phyloP scores from a whole-genome alignment of 1,284 basidiomycete species.

The Leccinum fallax region DNA sequence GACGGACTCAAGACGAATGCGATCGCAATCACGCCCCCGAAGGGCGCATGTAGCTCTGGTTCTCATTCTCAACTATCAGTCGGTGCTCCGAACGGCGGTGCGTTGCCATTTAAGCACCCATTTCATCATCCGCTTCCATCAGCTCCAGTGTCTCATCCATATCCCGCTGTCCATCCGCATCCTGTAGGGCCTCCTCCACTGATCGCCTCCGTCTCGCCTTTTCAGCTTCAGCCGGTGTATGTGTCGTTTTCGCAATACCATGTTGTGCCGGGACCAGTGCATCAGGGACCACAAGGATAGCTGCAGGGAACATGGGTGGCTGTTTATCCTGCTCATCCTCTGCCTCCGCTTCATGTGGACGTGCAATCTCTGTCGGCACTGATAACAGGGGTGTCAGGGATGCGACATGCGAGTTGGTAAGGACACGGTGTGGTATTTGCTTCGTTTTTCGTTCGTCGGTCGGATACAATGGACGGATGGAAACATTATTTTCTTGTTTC shows the following conservation, averaged over 20 bases:
- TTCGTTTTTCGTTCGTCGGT: neutral
- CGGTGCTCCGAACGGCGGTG: neutral
- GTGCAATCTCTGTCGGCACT: conserved; percentile 19
- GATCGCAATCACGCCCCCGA: conserved; percentile 8
- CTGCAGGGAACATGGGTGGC: conserved; percentile 26
- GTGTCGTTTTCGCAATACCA: conserved; percentile 27
- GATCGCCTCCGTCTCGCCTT: conserved; percentile 17
- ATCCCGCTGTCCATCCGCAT: neutral
- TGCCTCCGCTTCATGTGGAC: conserved; percentile 7
- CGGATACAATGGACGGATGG: neutral
- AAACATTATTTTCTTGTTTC: neutral
- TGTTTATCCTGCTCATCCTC: conserved; percentile 24
- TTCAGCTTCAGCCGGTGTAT: conserved; percentile 22
- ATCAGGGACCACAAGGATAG: conserved; percentile 10
- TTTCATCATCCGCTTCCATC: conserved; percentile 11
- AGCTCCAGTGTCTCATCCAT: neutral
- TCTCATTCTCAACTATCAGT: neutral
- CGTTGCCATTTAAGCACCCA: conserved; percentile 3
- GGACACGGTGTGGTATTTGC: neutral
- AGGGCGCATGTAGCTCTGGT: neutral
- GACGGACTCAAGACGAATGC: conserved; percentile 13
- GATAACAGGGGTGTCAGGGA: conserved; percentile 29
- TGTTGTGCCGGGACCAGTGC: conserved; percentile 3
- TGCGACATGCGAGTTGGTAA: conserved; percentile 32
- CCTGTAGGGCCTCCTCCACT: conserved; percentile 8